Percentiles rank a stretch among this genome's conserved stretches.
Conservation (phyloP, 306 rosid genomes). For the Cyclanthera cordifolia region DNA sequence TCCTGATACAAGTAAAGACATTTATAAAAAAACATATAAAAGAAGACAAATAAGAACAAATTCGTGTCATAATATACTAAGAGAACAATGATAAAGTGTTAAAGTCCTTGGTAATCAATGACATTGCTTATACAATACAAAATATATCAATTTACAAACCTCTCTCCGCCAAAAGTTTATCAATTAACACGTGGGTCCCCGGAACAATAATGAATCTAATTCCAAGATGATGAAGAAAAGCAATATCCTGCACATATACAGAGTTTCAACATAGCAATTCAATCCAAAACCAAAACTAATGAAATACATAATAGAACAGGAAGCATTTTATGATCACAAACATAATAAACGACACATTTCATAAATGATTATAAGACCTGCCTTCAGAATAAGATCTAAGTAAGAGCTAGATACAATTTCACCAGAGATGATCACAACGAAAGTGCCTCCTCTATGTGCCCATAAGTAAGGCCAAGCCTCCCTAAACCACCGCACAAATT, state of each 20-base stretch:
- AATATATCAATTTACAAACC: constrained; percentile 33
- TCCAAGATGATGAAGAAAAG: constrained; percentile 90
- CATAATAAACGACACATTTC: not conserved
- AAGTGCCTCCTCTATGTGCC: constrained; percentile 73
- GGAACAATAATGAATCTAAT: constrained; percentile 85
- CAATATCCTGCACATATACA: constrained; percentile 66
- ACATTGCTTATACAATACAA: not conserved
- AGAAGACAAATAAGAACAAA: too few relatives aligned
- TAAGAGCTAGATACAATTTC: constrained; percentile 56
- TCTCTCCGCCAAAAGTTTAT: constrained; percentile 66
- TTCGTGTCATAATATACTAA: not conserved
- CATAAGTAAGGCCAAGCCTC: constrained; percentile 94
- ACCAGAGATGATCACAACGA: constrained; percentile 80
- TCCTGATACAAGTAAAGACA: constrained; percentile 39
- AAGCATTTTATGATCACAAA: not conserved
- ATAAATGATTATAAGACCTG: constrained; percentile 17
- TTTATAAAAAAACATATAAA: not conserved
- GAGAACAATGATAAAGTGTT: not conserved
- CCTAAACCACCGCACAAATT: constrained; percentile 76
- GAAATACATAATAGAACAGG: not conserved
- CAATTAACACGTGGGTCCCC: constrained; percentile 79
- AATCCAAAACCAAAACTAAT: not conserved
- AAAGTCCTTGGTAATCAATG: not conserved
- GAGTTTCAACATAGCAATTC: not conserved
- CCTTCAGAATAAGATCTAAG: constrained; percentile 79